Base-by-base conservation (phyloP, 73 alveolate species). In the Tetrahymena malaccensis region DNA sequence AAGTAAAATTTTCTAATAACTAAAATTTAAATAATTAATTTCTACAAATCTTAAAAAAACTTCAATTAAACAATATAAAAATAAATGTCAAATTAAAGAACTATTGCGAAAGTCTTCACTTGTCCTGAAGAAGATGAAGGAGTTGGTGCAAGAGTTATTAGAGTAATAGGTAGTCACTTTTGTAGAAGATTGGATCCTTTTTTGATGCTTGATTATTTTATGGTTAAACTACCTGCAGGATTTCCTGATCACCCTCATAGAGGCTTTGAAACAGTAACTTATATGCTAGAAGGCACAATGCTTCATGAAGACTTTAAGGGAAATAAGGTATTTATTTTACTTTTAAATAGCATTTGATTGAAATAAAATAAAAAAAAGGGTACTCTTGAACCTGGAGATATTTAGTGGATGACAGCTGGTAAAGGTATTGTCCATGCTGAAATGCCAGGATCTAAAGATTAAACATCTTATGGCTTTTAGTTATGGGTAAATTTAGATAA, bases 331-430 rank as follows among this genome's bases (percentile, higher is more conserved):
- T 58, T 56, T 84, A 85, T 25, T 96, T 43, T 57, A 57, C 21
- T 96, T 38, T 25, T 22, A 35, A 40, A 85, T 21, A 38, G 6
- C 6, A 21, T 35, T 34, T 35, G 31, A 13, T n/a, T n/a, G 10
- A 38, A 85, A 0, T 34, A 34, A 4, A 7, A 4, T 11, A 85
- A 35, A 21, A 35, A 31, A 40, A 43, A 43, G 85, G 98, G 99
- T 16, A 83, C 84, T 27, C 85, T 98, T 15, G 96, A 96, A 85
- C 96, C 98, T 15, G 99, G 99, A n/a, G 99, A 97, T 40, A 96
- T 98, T 15, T 97, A 98, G 93, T 98, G 99, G 99, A 98, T 98
- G 99, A 98, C 99, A 4, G 99, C 99, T 10, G 99, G 99, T 34
- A 96, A 96, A 85, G 99, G 99, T 31, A 97, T 98, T 31, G 96